These are phyloP conservation scores for Aspergillus proliferans DNA, from an alignment of 2,329 filamentous ascomycete species.

Conservation along the genomic window DNA sequence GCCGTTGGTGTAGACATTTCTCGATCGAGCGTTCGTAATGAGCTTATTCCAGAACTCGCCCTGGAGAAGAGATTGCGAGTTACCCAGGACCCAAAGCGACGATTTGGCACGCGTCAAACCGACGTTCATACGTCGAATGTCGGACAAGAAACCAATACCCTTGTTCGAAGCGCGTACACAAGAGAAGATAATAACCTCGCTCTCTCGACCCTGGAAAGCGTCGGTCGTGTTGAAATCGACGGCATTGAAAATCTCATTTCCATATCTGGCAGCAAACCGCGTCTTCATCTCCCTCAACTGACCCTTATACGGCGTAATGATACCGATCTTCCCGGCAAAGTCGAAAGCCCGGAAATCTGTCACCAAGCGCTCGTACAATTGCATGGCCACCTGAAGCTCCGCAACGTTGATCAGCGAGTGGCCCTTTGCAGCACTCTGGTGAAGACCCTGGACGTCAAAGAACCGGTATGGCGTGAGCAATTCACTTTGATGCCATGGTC, in stretches of 20 bases:
- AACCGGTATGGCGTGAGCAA: constrained; percentile 91
- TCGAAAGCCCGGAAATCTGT: constrained; percentile 64
- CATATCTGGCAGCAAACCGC: constrained; percentile 67
- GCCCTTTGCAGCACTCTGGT: constrained; percentile 71
- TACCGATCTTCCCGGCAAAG: constrained; percentile 78
- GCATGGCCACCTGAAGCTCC: constrained; percentile 79
- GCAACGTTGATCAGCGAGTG: constrained; percentile 85
- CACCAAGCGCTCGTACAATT: constrained; percentile 72
- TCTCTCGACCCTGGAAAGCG: constrained; percentile 93
- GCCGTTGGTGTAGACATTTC: constrained; percentile 71
- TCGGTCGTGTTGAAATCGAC: constrained; percentile 99
- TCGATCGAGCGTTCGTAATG: constrained; percentile 69
- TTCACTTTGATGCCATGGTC: constrained; percentile 77
- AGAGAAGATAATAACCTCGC: constrained; percentile 97
- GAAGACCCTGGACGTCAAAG: constrained; percentile 89
- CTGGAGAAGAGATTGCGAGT: constrained; percentile 76
- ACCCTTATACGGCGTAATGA: constrained; percentile 97
- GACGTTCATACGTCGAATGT: constrained; percentile 99
- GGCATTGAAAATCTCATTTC: constrained; percentile 64
- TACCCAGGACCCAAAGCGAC: constrained; percentile 92
- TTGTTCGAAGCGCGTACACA: constrained; percentile 90
- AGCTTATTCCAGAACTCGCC: constrained; percentile 88
- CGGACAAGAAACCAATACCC: constrained; percentile 95
- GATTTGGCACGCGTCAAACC: constrained; percentile 94
- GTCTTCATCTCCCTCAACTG: constrained; percentile 75